A percentile compares a stretch with the other conserved stretches of the same genome.
phyloP scores from a whole-genome alignment of 2,329 filamentous ascomycete genomes.

The Epichloe uncinata region DNA sequence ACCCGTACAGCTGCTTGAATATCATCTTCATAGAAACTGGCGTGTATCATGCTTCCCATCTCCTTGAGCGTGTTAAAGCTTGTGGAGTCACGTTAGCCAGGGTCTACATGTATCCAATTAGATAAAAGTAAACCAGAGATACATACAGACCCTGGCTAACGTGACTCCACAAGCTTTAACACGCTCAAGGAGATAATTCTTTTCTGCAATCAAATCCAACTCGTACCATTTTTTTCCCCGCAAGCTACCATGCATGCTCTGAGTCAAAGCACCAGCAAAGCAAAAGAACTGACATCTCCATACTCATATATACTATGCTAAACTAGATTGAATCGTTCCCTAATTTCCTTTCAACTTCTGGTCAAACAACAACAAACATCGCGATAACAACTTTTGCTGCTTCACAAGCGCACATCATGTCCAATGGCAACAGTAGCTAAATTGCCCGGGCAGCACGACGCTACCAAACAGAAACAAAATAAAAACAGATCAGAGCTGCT shows the following conservation, averaged over 20 bases:
- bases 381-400: not conserved
- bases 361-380: not conserved
- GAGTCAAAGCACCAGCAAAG: no score
- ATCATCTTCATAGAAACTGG: not conserved
- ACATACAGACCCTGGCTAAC: no score
- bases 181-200: not conserved
- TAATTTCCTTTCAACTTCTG: no score
- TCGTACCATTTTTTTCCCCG: not conserved
- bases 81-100: no score
- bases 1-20: no score
- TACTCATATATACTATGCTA: no score
- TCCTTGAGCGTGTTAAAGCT: no score
- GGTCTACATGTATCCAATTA: no score
- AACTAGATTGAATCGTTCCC: no score
- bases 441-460: not conserved
- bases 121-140: no score
- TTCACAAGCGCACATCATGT: not conserved
- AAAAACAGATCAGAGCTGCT: not conserved
- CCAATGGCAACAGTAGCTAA: not conserved
- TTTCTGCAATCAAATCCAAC: not conserved
- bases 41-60: not conserved
- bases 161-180: no score
- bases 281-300: no score
- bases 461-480: not conserved
- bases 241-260: not conserved